Percentiles rank a stretch among this genome's conserved stretches.
Evolutionary conservation across 495 filamentous ascomycete genomes (phyloP).

Genomic region (Penicillium crystallinum): DNA sequence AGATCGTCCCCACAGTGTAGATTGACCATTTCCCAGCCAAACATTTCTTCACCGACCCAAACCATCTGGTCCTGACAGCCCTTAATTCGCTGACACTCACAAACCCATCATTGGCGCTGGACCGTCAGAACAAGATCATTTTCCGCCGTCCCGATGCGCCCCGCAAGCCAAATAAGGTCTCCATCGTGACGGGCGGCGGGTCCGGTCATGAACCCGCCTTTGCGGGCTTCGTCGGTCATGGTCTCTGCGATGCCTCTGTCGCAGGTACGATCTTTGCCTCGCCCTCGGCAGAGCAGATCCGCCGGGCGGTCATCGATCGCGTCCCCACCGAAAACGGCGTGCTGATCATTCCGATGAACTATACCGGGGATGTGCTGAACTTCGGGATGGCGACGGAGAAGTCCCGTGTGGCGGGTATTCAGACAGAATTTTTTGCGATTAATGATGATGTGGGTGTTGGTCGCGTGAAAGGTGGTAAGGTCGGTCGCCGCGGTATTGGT

Average conservation of each 20-base stretch:
- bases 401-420: conserved; percentile 71
- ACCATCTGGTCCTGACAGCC: conserved; percentile 70
- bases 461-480: conserved; percentile 74
- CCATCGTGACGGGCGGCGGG: conserved; percentile 84
- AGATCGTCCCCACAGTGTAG: conserved; percentile 4
- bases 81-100: conserved; percentile 73
- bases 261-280: conserved; percentile 92
- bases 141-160: conserved; percentile 62
- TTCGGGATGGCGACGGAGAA: conserved; percentile 96
- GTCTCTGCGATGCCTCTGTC: conserved; percentile 79
- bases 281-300: conserved; percentile 82
- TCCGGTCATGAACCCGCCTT: conserved; percentile 93
- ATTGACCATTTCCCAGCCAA: conserved; percentile 46
- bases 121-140: conserved; percentile 77
- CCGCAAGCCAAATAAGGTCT: conserved; percentile 54
- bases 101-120: conserved; percentile 80
- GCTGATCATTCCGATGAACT: conserved; percentile 63
- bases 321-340: conserved; percentile 69
- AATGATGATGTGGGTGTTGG: conserved; percentile 96
- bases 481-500: conserved; percentile 85
- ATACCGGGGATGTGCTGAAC: conserved; percentile 79
- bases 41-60: conserved; percentile 90
- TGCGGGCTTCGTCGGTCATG: conserved; percentile 62
- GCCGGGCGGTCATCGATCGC: conserved; percentile 65
- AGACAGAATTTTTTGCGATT: conserved; percentile 89